Base-by-base conservation (phyloP, 2,329 filamentous ascomycete species). In the Exophiala calicioides region DNA sequence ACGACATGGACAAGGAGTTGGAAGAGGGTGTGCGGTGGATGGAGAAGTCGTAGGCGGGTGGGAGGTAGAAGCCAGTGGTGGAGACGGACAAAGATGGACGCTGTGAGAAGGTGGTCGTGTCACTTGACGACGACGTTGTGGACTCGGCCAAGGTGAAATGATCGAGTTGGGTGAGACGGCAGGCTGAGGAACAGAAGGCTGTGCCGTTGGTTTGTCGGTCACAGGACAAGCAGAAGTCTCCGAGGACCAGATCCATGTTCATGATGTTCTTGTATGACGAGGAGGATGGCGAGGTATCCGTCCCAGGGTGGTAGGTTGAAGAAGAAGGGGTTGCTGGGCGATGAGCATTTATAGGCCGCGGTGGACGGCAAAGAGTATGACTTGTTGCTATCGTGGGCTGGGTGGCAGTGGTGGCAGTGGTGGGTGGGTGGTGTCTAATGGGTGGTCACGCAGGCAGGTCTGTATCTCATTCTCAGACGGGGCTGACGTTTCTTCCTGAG, bases 151-250 rank as follows among this genome's bases (percentile, higher is more conserved):
- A 54, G 23, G 58, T 50, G 32, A 61, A 60, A 31, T 38, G 56
- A 46, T 95, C 90, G 60, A 91, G 83, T 70, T 95, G 90, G 58
- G 88, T 86, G 33, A 96, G 77, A 57, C 89, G 82, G 78, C 90
- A 96, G 21, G 87, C 81, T 72, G 96, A 90, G 35, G 89, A 95
- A 78, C 90, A 96, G 77, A 95, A 95, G 57, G 87, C 82, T 53
- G 84, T 84, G 46, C 83, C 83, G 56, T 87, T 80, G 51, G 86
- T 90, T 72, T 94, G 88, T 72, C 86, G 85, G 73, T 96, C 90
- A 76, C 90, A 96, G 74, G 86, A 84, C 61, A 96, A 82, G 78
- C 90, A 96, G 80, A 89, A 95, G 70, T 94, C 85, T 68, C 86
- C 88, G 61, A 87, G 87, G 31, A 54, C 35, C 48, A 53, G 54